These are phyloP conservation scores for Nakazawaea ishiwadae DNA, from an alignment of 805 yeast species.

Conservation along the genomic window DNA sequence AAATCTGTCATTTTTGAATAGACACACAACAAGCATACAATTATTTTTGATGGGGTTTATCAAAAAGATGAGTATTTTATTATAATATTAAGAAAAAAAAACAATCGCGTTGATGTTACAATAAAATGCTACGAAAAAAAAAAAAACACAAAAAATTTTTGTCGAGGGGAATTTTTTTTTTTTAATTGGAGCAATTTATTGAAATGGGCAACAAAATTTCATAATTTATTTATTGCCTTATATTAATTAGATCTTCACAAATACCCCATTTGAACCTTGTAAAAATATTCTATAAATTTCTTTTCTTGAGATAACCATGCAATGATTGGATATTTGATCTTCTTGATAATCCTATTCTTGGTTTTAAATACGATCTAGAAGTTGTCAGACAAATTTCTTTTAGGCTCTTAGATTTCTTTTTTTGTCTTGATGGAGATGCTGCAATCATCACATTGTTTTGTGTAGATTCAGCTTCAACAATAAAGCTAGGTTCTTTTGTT, in stretches of 20 bases:
- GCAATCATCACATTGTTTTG: not conserved
- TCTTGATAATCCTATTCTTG: conserved; percentile 8
- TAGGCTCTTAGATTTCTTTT: not conserved
- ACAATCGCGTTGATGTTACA: no score
- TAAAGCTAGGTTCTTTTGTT: no score
- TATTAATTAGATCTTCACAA: no score
- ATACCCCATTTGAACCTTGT: no score
- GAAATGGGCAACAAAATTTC: no score
- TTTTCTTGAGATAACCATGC: conserved; percentile 5
- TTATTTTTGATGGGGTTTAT: no score
- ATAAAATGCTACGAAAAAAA: not conserved
- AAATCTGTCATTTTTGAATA: not conserved
- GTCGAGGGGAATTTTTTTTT: no score
- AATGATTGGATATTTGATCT: conserved; percentile 6
- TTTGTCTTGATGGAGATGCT: not conserved
- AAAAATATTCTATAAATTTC: no score
- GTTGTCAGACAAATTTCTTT: conserved; percentile 6
- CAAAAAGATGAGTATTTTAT: no score
- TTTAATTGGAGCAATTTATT: not conserved
- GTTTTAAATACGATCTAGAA: conserved; percentile 1
- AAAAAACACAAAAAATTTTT: not conserved
- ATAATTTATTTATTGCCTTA: no score
- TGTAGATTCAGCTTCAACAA: not conserved
- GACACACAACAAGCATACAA: not conserved
- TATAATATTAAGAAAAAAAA: no score